These are phyloP conservation scores for Ophiosphaerella korrae DNA, from an alignment of 2,329 filamentous ascomycete species.

Conservation along the genomic window DNA sequence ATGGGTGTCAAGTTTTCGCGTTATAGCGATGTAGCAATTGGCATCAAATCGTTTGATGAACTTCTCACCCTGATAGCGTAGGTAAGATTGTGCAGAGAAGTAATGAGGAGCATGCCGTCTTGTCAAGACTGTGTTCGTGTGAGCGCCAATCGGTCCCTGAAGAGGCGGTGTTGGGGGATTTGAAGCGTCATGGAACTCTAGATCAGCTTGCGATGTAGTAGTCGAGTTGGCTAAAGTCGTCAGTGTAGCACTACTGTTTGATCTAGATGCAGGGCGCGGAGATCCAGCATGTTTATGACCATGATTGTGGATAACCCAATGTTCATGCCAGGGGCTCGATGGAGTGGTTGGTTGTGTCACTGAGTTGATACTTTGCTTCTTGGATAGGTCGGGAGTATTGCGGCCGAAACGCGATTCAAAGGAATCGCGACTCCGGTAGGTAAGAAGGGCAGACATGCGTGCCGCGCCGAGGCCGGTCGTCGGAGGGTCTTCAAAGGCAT, in stretches of 20 bases:
- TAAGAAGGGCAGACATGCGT: conserved; percentile 94
- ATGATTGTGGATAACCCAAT: conserved; percentile 60
- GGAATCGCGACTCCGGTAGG: conserved; percentile 94
- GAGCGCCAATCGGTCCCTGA: conserved; percentile 16
- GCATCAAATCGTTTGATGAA: conserved; percentile 97
- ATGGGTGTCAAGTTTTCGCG: conserved; percentile 95
- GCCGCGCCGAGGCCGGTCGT: conserved; percentile 86
- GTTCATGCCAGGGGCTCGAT: conserved; percentile 47
- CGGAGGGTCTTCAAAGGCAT: conserved; percentile 84
- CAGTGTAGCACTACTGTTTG: conserved; percentile 39
- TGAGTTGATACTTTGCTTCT: conserved; percentile 81
- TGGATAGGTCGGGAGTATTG: conserved; percentile 85
- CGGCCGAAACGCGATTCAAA: conserved; percentile 95
- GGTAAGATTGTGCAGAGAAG: conserved; percentile 96
- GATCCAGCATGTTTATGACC: conserved; percentile 56
- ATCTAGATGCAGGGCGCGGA: conserved; percentile 46
- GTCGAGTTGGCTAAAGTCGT: conserved; percentile 11
- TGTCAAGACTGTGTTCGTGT: conserved; percentile 36
- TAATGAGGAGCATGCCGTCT: conserved; percentile 67
- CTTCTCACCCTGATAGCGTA: conserved; percentile 94
- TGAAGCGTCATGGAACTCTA: conserved; percentile 54
- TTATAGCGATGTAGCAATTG: conserved; percentile 99
- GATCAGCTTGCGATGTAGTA: conserved; percentile 44
- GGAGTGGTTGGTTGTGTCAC: conserved; percentile 56
- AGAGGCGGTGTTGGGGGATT: conserved; percentile 34